Conservation (phyloP, 2,329 filamentous ascomycete species). For the Venturia oleaginea region DNA sequence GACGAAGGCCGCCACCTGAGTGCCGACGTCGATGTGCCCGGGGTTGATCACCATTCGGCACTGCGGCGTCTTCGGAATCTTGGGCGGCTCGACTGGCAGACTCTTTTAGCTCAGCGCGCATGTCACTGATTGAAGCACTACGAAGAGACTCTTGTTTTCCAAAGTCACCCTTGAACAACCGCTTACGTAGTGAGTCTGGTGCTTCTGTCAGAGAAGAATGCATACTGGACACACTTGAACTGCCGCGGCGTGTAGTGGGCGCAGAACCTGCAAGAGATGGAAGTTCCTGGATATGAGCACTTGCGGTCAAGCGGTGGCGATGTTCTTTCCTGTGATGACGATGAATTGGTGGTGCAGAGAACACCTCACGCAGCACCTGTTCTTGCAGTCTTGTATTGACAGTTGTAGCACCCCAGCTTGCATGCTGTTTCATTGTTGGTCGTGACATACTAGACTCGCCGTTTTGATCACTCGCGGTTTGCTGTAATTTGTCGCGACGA, state of each 20-base stretch:
- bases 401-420: slow-evolving; percentile 79
- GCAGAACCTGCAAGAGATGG: slow-evolving; percentile 19
- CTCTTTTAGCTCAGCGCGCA: background rate
- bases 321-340: slow-evolving; percentile 42
- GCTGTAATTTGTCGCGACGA: slow-evolving; percentile 18
- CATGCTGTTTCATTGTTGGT: slow-evolving; percentile 39
- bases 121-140: slow-evolving; percentile 1
- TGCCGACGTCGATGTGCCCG: slow-evolving; percentile 55
- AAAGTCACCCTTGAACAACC: slow-evolving; percentile 33
- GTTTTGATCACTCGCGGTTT: slow-evolving; percentile 4
- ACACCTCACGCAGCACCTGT: slow-evolving; percentile 87
- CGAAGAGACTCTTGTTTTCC: slow-evolving; percentile 21
- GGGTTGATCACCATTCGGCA: slow-evolving; percentile 21
- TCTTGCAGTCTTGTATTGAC: slow-evolving; percentile 83
- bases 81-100: background rate
- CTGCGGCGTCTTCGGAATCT: background rate
- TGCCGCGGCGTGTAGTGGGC: slow-evolving; percentile 29
- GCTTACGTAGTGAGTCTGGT: slow-evolving; percentile 30
- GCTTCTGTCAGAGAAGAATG: slow-evolving; percentile 20
- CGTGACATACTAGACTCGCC: slow-evolving; percentile 21
- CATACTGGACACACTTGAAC: slow-evolving; percentile 27
- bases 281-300: background rate
- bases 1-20: slow-evolving; percentile 75
- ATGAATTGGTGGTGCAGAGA: slow-evolving; percentile 73
- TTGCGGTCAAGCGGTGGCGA: background rate